These are phyloP conservation scores for Aureobasidium subglaciale DNA, from an alignment of 2,329 filamentous ascomycete species.

Conservation along the genomic window DNA sequence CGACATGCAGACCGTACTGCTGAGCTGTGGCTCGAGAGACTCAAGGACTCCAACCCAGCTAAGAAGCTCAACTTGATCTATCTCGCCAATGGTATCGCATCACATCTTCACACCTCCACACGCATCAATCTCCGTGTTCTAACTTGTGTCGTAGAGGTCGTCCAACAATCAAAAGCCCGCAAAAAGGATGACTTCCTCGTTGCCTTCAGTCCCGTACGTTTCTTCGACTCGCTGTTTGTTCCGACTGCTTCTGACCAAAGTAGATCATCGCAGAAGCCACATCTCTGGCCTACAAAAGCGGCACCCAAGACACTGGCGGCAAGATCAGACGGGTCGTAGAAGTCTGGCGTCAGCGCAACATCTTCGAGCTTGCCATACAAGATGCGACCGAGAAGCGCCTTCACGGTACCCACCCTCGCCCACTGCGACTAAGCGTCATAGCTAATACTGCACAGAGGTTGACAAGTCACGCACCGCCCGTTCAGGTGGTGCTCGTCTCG, in stretches of 20 bases:
- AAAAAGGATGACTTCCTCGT: slow-evolving; percentile 87
- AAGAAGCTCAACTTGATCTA: slow-evolving; percentile 90
- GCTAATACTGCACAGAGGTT: slow-evolving; percentile 34
- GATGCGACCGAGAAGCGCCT: slow-evolving; percentile 72
- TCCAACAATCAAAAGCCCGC: slow-evolving; percentile 89
- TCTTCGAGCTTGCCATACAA: slow-evolving; percentile 77
- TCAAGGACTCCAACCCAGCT: slow-evolving; percentile 80
- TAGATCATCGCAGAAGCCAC: slow-evolving; percentile 86
- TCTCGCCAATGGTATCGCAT: slow-evolving; percentile 72
- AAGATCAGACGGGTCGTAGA: slow-evolving; percentile 87
- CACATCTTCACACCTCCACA: not conserved
- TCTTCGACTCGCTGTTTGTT: not conserved
- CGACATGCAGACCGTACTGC: slow-evolving; percentile 88
- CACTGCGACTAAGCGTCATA: too few relatives aligned
- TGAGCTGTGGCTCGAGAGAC: slow-evolving; percentile 80
- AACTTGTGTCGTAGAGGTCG: slow-evolving; percentile 60
- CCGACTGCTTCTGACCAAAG: not conserved
- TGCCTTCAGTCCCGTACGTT: slow-evolving; percentile 69
- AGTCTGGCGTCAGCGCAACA: slow-evolving; percentile 80
- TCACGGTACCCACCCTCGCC: slow-evolving; percentile 54
- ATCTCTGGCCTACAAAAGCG: slow-evolving; percentile 81
- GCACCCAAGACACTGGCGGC: slow-evolving; percentile 74
- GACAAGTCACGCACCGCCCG: slow-evolving; percentile 38
- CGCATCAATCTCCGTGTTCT: not conserved
- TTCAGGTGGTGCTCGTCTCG: slow-evolving; percentile 16